Conservation (phyloP, 2,329 filamentous ascomycete genomes). For the Scytalidium lignicola region DNA sequence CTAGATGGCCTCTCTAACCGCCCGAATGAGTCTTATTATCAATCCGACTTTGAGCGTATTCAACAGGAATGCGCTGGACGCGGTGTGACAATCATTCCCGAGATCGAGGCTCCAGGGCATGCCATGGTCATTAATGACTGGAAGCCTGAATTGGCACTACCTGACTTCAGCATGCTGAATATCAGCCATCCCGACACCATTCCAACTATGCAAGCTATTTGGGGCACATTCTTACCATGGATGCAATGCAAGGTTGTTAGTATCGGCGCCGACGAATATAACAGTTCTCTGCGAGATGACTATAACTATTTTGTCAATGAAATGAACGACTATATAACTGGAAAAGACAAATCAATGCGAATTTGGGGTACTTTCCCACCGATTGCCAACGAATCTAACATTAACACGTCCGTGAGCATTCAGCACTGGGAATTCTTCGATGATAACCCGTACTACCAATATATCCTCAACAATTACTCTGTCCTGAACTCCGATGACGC, state of each 20-base stretch:
- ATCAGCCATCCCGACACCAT: conserved; percentile 50
- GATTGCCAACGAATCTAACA: conserved; percentile 27
- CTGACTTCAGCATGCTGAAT: conserved; percentile 47
- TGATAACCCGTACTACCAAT: conserved; percentile 37
- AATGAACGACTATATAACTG: conserved; percentile 41
- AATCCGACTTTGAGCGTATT: conserved; percentile 45
- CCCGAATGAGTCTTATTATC: conserved; percentile 50
- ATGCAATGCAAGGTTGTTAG: conserved; percentile 50
- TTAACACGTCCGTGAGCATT: conserved; percentile 41
- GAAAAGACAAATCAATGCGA: conserved; percentile 38
- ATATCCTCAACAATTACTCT: conserved; percentile 37
- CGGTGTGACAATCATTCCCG: conserved; percentile 53
- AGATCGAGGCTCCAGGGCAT: conserved; percentile 56
- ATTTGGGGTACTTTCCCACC: conserved; percentile 55
- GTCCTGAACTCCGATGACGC: conserved; percentile 50
- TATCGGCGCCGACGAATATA: conserved; percentile 53
- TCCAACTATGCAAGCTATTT: conserved; percentile 47
- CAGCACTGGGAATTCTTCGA: conserved; percentile 54
- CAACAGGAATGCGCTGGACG: conserved; percentile 46
- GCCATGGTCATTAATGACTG: conserved; percentile 52
- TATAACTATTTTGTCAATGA: conserved; percentile 50
- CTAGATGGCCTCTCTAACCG: conserved; percentile 45
- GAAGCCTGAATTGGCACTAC: conserved; percentile 49
- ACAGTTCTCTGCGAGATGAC: conserved; percentile 35
- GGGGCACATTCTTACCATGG: conserved; percentile 49